Percentiles rank a stretch among this genome's conserved stretches.
phyloP scores from a whole-genome alignment of 177 flowering plant species.

The Vitis hybrid region DNA sequence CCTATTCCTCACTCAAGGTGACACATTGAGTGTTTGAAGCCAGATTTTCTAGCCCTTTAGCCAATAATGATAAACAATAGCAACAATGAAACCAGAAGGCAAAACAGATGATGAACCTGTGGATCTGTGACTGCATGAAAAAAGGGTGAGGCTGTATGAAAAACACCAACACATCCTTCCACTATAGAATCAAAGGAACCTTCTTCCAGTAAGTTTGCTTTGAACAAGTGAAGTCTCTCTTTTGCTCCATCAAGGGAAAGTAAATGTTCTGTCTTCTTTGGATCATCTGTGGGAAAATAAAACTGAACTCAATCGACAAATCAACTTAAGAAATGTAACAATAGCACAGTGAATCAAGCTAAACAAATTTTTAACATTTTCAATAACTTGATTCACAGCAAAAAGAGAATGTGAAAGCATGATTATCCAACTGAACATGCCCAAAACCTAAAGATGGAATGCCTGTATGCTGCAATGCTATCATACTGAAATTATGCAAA shows the following conservation, averaged over 20 bases:
- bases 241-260: constrained; percentile 54
- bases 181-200: constrained; percentile 54
- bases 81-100: neutral
- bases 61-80: neutral
- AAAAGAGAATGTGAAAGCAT: neutral
- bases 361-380: neutral
- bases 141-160: constrained; percentile 64
- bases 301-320: neutral
- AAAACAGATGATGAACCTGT: constrained; percentile 24
- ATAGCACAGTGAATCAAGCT: neutral
- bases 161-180: constrained; percentile 57
- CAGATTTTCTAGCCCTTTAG: too few relatives aligned
- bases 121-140: constrained; percentile 41
- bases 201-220: constrained; percentile 56
- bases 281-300: constrained; percentile 34
- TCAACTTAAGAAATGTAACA: neutral
- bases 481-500: too few relatives aligned
- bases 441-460: too few relatives aligned
- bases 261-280: constrained; percentile 47
- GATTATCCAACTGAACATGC: too few relatives aligned
- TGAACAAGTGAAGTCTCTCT: constrained; percentile 54
- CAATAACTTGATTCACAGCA: neutral
- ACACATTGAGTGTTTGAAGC: too few relatives aligned
- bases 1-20: too few relatives aligned
- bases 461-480: too few relatives aligned